phyloP scores from a whole-genome alignment of 345 rosid species.

The Turritis glabra region DNA sequence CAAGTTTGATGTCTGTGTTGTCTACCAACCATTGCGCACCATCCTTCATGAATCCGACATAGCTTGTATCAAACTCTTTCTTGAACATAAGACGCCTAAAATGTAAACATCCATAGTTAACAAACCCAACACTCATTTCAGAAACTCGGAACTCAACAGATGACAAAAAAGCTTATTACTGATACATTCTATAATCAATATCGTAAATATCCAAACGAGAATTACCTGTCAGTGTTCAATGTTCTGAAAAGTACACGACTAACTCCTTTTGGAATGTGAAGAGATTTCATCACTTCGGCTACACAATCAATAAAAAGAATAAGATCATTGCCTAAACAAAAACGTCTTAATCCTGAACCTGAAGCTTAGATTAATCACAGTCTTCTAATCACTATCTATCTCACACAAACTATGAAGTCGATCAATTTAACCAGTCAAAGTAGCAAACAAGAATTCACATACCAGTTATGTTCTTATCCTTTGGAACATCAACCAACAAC shows the following conservation, averaged over 20 bases:
- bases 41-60: conserved; percentile 77
- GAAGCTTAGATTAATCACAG: background rate
- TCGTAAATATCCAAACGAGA: background rate
- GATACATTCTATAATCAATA: background rate
- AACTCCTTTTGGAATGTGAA: conserved; percentile 73
- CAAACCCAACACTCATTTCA: background rate
- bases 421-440: background rate
- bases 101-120: background rate
- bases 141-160: too few species aligned
- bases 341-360: background rate
- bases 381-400: background rate
- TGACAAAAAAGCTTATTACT: background rate
- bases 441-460: background rate
- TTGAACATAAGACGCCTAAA: conserved; percentile 84
- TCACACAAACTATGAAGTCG: background rate
- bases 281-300: conserved; percentile 80
- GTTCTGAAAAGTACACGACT: conserved; percentile 87
- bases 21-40: conserved; percentile 93
- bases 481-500: conserved; percentile 60
- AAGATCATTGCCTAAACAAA: background rate
- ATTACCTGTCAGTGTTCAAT: conserved; percentile 77
- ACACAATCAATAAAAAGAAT: background rate
- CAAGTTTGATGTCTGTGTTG: conserved; percentile 81
- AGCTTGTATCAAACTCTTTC: conserved; percentile 71
- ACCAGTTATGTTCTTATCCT: conserved; percentile 62